Percentiles rank a stretch among this genome's conserved stretches.
These are phyloP conservation scores for Anthracocystis walkeri DNA, from an alignment of 1,284 basidiomycete species.

Conservation along the genomic window DNA sequence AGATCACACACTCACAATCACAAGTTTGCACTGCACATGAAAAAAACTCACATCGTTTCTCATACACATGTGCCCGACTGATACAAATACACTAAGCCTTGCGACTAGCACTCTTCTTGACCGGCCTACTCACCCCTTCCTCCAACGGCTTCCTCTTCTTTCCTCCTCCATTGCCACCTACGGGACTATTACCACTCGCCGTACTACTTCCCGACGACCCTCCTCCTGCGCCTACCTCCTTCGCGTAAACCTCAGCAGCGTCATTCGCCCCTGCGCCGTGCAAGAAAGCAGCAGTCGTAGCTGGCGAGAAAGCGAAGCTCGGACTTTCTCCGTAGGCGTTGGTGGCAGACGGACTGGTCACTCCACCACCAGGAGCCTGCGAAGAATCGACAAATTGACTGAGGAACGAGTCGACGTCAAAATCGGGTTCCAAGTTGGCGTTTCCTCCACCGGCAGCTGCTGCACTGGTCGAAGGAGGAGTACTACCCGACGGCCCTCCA, in stretches of 20 bases:
- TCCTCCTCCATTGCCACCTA: neutral
- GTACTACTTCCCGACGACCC: neutral
- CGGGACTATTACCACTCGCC: constrained; percentile 7
- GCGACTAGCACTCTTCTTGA: constrained; percentile 26
- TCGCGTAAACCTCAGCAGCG: constrained; percentile 18
- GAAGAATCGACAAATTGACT: constrained; percentile 58
- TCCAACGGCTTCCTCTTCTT: constrained; percentile 46
- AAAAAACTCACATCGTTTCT: neutral
- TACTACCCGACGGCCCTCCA: constrained; percentile 12
- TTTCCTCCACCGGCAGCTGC: neutral
- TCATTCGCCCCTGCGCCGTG: constrained; percentile 17
- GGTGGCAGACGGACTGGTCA: constrained; percentile 24
- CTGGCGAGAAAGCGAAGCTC: constrained; percentile 43
- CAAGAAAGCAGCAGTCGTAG: constrained; percentile 48
- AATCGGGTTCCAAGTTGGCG: constrained; percentile 40
- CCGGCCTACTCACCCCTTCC: constrained; percentile 27
- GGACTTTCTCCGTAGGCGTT: constrained; percentile 26
- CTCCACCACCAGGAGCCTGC: constrained; percentile 47
- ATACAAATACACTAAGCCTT: constrained; percentile 30
- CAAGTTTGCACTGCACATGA: too few species aligned
- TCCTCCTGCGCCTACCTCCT: constrained; percentile 17
- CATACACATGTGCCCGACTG: neutral
- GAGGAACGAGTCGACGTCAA: constrained; percentile 63
- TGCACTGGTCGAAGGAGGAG: constrained; percentile 14
- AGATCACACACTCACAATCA: neutral